Conservation (phyloP, 176 grass and related monocot species). For the Oryza coarctata region DNA sequence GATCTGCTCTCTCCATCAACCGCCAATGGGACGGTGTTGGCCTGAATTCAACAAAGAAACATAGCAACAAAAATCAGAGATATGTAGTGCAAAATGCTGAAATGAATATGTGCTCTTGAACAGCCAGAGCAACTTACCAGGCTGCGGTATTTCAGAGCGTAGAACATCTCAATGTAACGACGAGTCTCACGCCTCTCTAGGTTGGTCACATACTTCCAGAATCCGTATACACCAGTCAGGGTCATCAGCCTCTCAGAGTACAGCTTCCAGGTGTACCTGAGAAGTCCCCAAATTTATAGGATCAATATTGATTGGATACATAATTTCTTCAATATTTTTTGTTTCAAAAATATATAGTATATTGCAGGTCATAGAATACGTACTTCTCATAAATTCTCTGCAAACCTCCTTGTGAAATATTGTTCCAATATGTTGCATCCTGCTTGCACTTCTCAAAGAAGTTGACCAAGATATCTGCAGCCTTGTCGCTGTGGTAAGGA, state of each 20-base stretch:
- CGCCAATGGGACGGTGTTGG: constrained; percentile 51
- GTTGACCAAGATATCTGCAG: constrained; percentile 69
- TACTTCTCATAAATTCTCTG: constrained; percentile 96
- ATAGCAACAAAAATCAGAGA: not conserved
- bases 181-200: constrained; percentile 89
- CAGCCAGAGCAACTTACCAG: constrained; percentile 48
- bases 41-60: constrained; percentile 33
- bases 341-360: not conserved
- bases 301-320: not conserved
- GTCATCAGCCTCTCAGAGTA: constrained; percentile 99
- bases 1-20: constrained; percentile 29
- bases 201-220: constrained; percentile 97
- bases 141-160: constrained; percentile 84
- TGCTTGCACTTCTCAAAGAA: constrained; percentile 80
- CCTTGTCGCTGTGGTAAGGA: constrained; percentile 87
- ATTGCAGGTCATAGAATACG: not conserved
- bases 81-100: not conserved
- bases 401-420: constrained; percentile 76
- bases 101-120: not conserved
- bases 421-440: constrained; percentile 78
- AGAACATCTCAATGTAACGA: constrained; percentile 98
- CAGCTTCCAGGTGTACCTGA: constrained; percentile 98
- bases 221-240: constrained; percentile 87
- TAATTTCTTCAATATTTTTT: not conserved
- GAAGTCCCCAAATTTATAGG: not conserved